Conservation (phyloP, 140 eudicot species). For the Ambrosia hybrid region DNA sequence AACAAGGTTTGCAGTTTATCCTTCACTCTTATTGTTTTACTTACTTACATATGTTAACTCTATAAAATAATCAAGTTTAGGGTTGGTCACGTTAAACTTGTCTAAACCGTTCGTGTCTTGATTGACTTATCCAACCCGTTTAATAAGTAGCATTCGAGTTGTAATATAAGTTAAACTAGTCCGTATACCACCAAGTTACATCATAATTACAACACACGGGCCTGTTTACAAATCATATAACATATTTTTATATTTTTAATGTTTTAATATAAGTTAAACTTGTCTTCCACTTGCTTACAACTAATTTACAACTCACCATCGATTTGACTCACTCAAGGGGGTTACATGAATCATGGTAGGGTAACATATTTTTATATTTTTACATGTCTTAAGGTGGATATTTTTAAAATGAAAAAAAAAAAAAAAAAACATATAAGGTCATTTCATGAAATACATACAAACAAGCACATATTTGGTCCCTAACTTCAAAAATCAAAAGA, state of each 20-base stretch:
- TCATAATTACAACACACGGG: not conserved
- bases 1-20: slow-evolving; percentile 43
- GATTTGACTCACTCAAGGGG: no score
- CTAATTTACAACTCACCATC: not conserved
- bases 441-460: not conserved
- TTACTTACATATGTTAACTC: no score
- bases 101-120: not conserved
- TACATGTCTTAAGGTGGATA: no score
- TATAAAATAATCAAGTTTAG: not conserved
- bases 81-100: not conserved
- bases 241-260: no score
- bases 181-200: not conserved
- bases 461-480: not conserved
- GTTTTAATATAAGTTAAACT: no score
- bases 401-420: no score
- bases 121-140: not conserved
- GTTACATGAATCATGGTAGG: no score
- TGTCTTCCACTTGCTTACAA: not conserved
- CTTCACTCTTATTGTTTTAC: no score
- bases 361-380: no score
- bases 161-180: not conserved
- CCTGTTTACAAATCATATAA: not conserved
- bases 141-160: not conserved
- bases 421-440: no score
- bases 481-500: not conserved